A percentile compares a stretch with the other conserved stretches of the same genome.
Evolutionary conservation across 2,329 filamentous ascomycete species (phyloP).

Genomic region (Aspergillus latus): DNA sequence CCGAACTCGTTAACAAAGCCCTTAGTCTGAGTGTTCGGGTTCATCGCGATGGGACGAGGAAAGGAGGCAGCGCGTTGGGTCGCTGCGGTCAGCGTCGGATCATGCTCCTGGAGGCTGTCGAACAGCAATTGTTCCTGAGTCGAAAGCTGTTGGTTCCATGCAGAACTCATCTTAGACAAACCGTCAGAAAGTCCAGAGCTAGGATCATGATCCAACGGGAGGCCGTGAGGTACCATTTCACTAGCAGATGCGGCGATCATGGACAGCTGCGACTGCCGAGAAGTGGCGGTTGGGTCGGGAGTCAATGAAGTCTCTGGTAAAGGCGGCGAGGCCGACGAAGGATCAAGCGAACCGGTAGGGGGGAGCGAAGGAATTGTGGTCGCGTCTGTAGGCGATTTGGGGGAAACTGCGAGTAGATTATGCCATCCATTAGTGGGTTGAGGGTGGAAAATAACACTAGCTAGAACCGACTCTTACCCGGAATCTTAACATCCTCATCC

Average conservation of each 20-base stretch:
- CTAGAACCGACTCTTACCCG: constrained; percentile 21
- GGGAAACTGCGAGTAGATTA: constrained; percentile 24
- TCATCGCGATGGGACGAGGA: constrained; percentile 46
- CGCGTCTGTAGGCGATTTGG: constrained; percentile 29
- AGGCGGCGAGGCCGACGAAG: constrained; percentile 36
- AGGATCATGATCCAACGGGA: constrained; percentile 37
- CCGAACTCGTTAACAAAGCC: constrained; percentile 44
- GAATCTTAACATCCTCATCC: constrained; percentile 27
- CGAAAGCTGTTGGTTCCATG: constrained; percentile 39
- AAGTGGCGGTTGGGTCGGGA: constrained; percentile 37
- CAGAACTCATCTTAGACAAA: constrained; percentile 28
- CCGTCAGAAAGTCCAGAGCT: constrained; percentile 28
- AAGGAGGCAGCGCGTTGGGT: constrained; percentile 42
- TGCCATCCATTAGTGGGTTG: constrained; percentile 18
- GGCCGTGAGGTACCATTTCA: constrained; percentile 45
- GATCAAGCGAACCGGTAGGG: constrained; percentile 32
- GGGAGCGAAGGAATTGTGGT: constrained; percentile 35
- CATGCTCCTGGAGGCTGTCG: constrained; percentile 42
- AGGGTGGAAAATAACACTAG: constrained; percentile 6
- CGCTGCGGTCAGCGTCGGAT: constrained; percentile 39
- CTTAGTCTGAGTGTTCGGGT: constrained; percentile 40
- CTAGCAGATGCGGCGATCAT: constrained; percentile 49
- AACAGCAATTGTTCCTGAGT: constrained; percentile 42
- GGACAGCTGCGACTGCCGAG: constrained; percentile 45
- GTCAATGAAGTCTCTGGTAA: constrained; percentile 36